Conservation (phyloP, 371 early-diverging fungal genomes). For the Blakeslea trispora region DNA sequence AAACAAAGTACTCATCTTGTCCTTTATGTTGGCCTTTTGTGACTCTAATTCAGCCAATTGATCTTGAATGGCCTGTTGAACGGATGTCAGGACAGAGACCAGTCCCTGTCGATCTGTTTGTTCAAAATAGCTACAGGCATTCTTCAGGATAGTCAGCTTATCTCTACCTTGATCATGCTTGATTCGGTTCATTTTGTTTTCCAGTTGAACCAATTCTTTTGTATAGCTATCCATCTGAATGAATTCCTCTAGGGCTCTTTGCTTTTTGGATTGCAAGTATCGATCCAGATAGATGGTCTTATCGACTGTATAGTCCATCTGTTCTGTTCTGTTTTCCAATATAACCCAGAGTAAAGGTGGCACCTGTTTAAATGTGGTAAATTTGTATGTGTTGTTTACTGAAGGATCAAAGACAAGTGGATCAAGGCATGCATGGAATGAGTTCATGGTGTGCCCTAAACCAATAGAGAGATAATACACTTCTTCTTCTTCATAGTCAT, state of each 20-base stretch:
- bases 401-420: slow-evolving; percentile 45
- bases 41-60: neutral
- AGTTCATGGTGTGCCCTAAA: slow-evolving; percentile 18
- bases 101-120: neutral
- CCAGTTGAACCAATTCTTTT: slow-evolving; percentile 20
- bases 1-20: neutral
- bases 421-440: slow-evolving; percentile 43
- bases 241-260: slow-evolving; percentile 24
- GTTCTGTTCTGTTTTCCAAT: slow-evolving; percentile 27
- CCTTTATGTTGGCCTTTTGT: neutral
- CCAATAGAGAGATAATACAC: slow-evolving; percentile 28
- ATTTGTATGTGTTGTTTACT: slow-evolving; percentile 17
- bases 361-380: slow-evolving; percentile 37
- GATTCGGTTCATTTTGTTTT: slow-evolving; percentile 14
- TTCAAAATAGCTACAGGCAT: slow-evolving; percentile 19
- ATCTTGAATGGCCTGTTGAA: no score
- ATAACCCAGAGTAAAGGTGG: slow-evolving; percentile 42
- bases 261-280: slow-evolving; percentile 37
- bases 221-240: slow-evolving; percentile 27
- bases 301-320: slow-evolving; percentile 25
- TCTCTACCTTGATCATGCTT: neutral
- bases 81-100: no score
- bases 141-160: no score
- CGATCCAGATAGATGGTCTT: slow-evolving; percentile 45
- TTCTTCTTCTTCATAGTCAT: slow-evolving; percentile 29